A percentile compares a stretch with the other conserved stretches of the same genome.
Conservation (phyloP, 495 filamentous ascomycete species). For the Penicillium maclennaniae region DNA sequence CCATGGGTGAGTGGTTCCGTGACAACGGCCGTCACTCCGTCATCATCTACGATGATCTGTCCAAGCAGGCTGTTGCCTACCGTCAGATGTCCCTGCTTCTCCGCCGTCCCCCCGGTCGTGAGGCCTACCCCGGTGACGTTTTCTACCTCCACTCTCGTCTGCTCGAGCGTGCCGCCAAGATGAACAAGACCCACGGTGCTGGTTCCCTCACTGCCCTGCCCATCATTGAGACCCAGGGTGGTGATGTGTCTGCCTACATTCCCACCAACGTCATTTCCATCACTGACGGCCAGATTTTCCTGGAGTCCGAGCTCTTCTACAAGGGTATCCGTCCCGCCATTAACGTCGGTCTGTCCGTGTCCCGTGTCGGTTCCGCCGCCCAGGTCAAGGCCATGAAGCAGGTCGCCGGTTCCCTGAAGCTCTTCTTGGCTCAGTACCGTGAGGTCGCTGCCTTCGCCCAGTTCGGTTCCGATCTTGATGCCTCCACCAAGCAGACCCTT, state of each 20-base stretch:
- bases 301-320: constrained; percentile 99
- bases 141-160: constrained; percentile 99
- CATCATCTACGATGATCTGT: constrained; percentile 93
- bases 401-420: constrained; percentile 98
- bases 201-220: constrained; percentile 97
- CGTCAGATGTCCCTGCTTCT: constrained; percentile 99
- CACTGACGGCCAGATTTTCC: constrained; percentile 99
- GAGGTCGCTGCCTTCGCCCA: constrained; percentile 99
- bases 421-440: constrained; percentile 99
- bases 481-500: constrained; percentile 97
- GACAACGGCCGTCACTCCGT: constrained; percentile 91
- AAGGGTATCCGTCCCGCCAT: constrained; percentile 99
- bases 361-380: constrained; percentile 98
- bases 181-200: constrained; percentile 92
- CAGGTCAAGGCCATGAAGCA: constrained; percentile 99
- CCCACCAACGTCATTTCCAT: constrained; percentile 99
- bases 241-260: constrained; percentile 99
- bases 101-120: constrained; percentile 98
- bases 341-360: constrained; percentile 99
- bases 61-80: constrained; percentile 99
- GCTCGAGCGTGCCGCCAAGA: constrained; percentile 98
- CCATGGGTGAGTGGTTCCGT: constrained; percentile 84
- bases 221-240: constrained; percentile 99
- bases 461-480: constrained; percentile 99
- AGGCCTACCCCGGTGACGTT: constrained; percentile 99